A percentile compares a stretch with the other conserved stretches of the same genome.
Evolutionary conservation across 139 green algal species (phyloP).

Genomic region (Desmodesmus armatus): DNA sequence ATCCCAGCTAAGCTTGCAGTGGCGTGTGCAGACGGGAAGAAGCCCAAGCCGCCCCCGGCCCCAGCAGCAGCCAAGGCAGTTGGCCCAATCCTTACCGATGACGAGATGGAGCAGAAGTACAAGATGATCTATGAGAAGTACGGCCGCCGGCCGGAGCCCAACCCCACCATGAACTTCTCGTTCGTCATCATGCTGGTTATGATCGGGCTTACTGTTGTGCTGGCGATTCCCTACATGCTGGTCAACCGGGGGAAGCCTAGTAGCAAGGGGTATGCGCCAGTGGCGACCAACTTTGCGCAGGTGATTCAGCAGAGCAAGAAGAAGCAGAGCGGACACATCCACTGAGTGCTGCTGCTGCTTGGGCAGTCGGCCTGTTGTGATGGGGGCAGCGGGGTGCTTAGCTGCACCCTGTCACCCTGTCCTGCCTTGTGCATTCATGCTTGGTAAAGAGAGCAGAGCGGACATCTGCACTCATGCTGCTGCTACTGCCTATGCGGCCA

Average conservation of each 20-base stretch:
- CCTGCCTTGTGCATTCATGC: no score
- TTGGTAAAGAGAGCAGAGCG: no score
- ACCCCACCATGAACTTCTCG: constrained; percentile 67
- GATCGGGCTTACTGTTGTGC: constrained; percentile 64
- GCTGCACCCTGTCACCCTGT: not conserved
- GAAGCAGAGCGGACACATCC: constrained; percentile 69
- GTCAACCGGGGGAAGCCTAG: constrained; percentile 41
- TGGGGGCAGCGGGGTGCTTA: not conserved
- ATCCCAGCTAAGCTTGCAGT: constrained; percentile 52
- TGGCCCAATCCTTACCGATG: constrained; percentile 56
- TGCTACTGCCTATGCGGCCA: no score
- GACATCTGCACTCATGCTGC: no score
- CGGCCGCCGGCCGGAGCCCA: constrained; percentile 53
- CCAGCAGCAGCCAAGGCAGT: constrained; percentile 13
- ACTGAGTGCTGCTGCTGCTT: constrained; percentile 40
- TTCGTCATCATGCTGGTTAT: constrained; percentile 72
- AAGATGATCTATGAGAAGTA: constrained; percentile 66
- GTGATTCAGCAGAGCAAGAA: constrained; percentile 71
- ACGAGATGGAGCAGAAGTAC: constrained; percentile 70
- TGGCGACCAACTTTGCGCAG: constrained; percentile 61
- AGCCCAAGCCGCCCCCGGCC: constrained; percentile 42
- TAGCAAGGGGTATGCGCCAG: constrained; percentile 32
- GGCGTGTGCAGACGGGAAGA: constrained; percentile 60
- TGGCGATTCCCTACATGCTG: constrained; percentile 73
- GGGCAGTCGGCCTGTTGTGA: no score